Base-by-base conservation (phyloP, 106 monocot genomes). In the Alisma plantagoaquatica region DNA sequence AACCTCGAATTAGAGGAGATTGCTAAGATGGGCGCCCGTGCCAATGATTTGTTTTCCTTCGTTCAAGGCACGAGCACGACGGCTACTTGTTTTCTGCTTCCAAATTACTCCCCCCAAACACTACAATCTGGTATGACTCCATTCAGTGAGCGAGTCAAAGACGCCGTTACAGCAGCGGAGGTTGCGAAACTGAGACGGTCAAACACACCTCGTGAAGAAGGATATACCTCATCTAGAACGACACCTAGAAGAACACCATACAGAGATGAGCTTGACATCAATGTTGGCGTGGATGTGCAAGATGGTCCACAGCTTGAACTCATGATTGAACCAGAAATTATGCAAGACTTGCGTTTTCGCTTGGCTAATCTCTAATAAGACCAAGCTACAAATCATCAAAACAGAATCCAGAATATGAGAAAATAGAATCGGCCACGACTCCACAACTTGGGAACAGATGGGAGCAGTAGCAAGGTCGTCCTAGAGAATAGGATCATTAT, bases 51-150 rank as follows among this genome's bases (percentile, higher is more conserved):
- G 76, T 66, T 89, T 89, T 25, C 96, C 96, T 33, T 84, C 35
- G 60, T 66, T 28, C 87, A 77, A 74, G 96, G 81, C 18, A 89
- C 84, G 52, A 68, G 79, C n/a, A n/a, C n/a, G n/a, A n/a, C n/a
- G 71, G 96, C 84, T 30, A 96, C 96, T 41, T 69, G 78, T 49
- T 70, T 89, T 45, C 78, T 96, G 57, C 76, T 96, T 49, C 72
- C 81, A 23, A 84, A 81, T 69, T 96, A 96, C 67, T 89, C 96
- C 26, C n/a, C n/a, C n/a, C 96, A 96, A 68, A 96, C 84, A 54
- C 89, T 87, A 45, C 72, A 89, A 73, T 71, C 85, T 53, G 84
- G 89, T 17, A 84, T 76, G 70, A 96, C 96, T 43, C 96, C 94
- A 54, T 73, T 76, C 32, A 70, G 77, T 73, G 96, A 96, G 54